These are phyloP conservation scores for Pochonia chlamydosporia DNA, from an alignment of 2,329 filamentous ascomycete genomes.

Conservation along the genomic window DNA sequence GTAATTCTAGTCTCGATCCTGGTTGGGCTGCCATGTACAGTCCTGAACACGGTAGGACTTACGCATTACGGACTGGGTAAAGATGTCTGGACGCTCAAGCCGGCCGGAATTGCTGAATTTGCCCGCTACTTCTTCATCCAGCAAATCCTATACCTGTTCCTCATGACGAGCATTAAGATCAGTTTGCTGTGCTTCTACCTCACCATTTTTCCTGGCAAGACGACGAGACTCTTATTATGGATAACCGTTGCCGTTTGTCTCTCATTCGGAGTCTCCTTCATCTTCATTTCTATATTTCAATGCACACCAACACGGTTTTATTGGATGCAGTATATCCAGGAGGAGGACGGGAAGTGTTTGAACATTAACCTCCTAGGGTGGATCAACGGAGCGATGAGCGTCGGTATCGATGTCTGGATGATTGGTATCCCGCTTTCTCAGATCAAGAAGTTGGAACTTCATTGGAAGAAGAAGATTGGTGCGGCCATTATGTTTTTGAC, in stretches of 20 bases:
- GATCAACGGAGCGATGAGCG: conserved; percentile 5
- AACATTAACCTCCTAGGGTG: conserved; percentile 6
- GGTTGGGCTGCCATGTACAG: conserved; percentile 16
- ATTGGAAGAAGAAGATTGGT: conserved; percentile 8
- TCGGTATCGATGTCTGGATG: conserved; percentile 8
- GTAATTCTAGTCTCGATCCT: conserved; percentile 18
- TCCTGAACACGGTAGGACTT: conserved; percentile 19
- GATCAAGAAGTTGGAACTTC: conserved; percentile 5
- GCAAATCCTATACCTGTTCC: conserved; percentile 8
- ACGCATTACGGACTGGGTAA: conserved; percentile 22
- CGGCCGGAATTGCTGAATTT: conserved; percentile 4
- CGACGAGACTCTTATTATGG: conserved; percentile 2
- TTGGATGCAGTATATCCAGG: conserved; percentile 5
- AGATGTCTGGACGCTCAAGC: conserved; percentile 26
- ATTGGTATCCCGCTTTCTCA: conserved; percentile 8
- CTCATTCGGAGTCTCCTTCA: conserved; percentile 1
- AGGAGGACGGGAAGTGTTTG: conserved; percentile 1
- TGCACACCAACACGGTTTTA: conserved; percentile 4
- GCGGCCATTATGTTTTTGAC: conserved; percentile 9
- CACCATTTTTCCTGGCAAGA: conserved; percentile 5
- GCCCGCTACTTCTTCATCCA: conserved; percentile 6
- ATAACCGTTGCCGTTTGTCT: background rate
- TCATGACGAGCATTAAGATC: conserved; percentile 5
- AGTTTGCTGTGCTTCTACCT: conserved; percentile 8
- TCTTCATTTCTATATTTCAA: background rate